Percentiles rank a stretch among this genome's conserved stretches.
Conservation (phyloP, 768 basidiomycete genomes). For the Auricularia sp. region DNA sequence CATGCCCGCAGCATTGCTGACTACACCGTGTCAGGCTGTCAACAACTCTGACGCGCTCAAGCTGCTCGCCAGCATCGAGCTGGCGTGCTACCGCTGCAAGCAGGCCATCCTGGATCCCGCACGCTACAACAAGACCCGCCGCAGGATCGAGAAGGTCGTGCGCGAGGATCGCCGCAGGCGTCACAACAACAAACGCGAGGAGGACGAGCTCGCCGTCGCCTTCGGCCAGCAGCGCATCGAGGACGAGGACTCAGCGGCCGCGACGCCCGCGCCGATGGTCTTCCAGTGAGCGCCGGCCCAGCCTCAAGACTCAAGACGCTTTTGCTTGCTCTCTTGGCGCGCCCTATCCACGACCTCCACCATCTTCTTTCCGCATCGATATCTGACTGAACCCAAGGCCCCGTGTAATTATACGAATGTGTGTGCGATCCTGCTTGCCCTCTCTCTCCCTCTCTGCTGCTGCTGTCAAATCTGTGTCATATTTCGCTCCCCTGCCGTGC, state of each 20-base stretch:
- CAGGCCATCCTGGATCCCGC: slow-evolving; percentile 59
- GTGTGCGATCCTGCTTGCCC: too few species aligned
- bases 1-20: slow-evolving; percentile 7
- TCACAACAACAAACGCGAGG: slow-evolving; percentile 74
- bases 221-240: slow-evolving; percentile 46
- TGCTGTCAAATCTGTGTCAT: too few species aligned
- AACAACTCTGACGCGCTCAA: slow-evolving; percentile 78
- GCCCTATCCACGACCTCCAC: too few species aligned
- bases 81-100: slow-evolving; percentile 72
- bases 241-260: neutral
- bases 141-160: slow-evolving; percentile 69
- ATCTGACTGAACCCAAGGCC: too few species aligned
- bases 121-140: slow-evolving; percentile 49
- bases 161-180: slow-evolving; percentile 75
- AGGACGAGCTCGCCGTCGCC: slow-evolving; percentile 71
- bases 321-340: too few species aligned
- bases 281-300: neutral
- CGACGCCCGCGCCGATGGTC: neutral
- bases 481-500: too few species aligned
- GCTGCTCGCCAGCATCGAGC: slow-evolving; percentile 72
- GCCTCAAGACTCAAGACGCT: neutral
- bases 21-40: slow-evolving; percentile 41
- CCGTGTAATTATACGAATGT: too few species aligned
- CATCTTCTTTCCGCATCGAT: too few species aligned
- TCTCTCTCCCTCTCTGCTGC: too few species aligned